Conservation (phyloP, 768 basidiomycete genomes). For the Lepiota venenata region DNA sequence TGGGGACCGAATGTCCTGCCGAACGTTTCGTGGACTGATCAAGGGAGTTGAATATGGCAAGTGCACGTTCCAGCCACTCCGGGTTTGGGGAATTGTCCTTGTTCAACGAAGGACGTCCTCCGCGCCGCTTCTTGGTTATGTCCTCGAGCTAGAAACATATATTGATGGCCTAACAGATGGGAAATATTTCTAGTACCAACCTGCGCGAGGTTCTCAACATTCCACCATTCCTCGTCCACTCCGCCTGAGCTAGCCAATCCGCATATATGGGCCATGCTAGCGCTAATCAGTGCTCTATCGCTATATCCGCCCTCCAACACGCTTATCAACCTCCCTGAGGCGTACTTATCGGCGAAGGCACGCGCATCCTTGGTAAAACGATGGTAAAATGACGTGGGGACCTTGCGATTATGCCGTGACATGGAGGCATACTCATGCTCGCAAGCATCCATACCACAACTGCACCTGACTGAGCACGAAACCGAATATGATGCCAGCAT, state of each 20-base stretch:
- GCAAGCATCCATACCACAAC: slow-evolving; percentile 93
- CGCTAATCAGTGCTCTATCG: slow-evolving; percentile 83
- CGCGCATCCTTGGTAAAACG: slow-evolving; percentile 76
- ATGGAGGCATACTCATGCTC: slow-evolving; percentile 89
- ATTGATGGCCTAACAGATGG: not conserved
- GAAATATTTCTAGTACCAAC: slow-evolving; percentile 30
- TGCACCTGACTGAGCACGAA: slow-evolving; percentile 22
- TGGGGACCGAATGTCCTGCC: slow-evolving; percentile 17
- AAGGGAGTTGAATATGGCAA: slow-evolving; percentile 45
- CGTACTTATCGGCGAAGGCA: slow-evolving; percentile 59
- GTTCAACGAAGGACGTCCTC: slow-evolving; percentile 40
- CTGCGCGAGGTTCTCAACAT: slow-evolving; percentile 50
- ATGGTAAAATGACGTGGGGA: slow-evolving; percentile 83
- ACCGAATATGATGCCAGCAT: not conserved
- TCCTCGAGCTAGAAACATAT: slow-evolving; percentile 52
- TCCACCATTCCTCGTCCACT: slow-evolving; percentile 66
- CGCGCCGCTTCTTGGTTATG: slow-evolving; percentile 56
- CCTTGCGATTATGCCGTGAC: slow-evolving; percentile 89
- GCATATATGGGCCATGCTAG: slow-evolving; percentile 74
- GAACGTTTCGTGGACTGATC: slow-evolving; percentile 26
- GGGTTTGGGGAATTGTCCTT: slow-evolving; percentile 28
- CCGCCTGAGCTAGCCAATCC: slow-evolving; percentile 50
- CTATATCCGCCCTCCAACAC: slow-evolving; percentile 96
- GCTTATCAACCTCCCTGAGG: slow-evolving; percentile 72
- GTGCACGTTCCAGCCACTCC: slow-evolving; percentile 57